Evolutionary conservation across 2,329 filamentous ascomycete species (phyloP).

Genomic region (Aspergillus glaucus): DNA sequence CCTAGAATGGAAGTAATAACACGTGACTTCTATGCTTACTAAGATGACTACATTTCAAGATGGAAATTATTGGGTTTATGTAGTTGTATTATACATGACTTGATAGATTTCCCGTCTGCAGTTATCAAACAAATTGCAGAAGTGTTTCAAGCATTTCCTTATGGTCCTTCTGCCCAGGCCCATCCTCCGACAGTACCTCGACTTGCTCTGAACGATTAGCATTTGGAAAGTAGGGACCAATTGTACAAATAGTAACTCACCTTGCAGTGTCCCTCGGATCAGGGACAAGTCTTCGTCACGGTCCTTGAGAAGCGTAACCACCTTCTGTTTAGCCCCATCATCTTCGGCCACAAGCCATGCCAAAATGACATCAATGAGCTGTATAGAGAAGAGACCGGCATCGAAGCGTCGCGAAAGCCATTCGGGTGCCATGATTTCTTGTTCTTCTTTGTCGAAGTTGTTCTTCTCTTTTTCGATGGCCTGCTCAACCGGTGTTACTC

Average conservation of each 20-base stretch:
- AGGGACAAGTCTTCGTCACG: conserved; percentile 59
- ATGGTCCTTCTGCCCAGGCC: conserved; percentile 47
- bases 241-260: conserved; percentile 27
- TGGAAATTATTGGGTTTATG: neutral
- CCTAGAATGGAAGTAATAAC: conserved; percentile 5
- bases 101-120: neutral
- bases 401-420: conserved; percentile 72
- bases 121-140: conserved; percentile 31
- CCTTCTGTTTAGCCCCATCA: conserved; percentile 60
- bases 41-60: neutral
- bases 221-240: neutral
- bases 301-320: conserved; percentile 60
- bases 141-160: conserved; percentile 63
- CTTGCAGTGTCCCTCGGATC: conserved; percentile 62
- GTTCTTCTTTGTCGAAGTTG: conserved; percentile 51
- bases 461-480: conserved; percentile 56
- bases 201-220: conserved; percentile 50
- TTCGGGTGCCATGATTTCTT: conserved; percentile 58
- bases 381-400: conserved; percentile 75
- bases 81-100: neutral
- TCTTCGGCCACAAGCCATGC: conserved; percentile 94
- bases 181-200: conserved; percentile 50
- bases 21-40: conserved; percentile 15
- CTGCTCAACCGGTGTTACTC: conserved; percentile 57
- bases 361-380: conserved; percentile 75